Percentiles rank a stretch among this genome's conserved stretches.
Conservation (phyloP, 257 asterid genomes). For the Echium plantagineum region DNA sequence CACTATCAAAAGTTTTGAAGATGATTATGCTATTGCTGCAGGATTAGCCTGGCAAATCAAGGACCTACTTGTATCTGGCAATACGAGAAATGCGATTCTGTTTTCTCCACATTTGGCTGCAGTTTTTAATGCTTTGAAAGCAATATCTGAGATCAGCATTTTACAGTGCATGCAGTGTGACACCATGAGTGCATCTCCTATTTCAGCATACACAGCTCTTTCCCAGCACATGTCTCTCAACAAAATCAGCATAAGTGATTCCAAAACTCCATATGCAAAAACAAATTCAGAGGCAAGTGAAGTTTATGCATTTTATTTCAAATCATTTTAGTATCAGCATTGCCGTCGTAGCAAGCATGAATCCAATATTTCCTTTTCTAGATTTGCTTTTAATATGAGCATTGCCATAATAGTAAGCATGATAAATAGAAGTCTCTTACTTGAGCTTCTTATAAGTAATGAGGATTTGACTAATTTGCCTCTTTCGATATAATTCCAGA, state of each 20-base stretch:
- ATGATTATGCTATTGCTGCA: conserved; percentile 54
- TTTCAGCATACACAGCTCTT: conserved; percentile 65
- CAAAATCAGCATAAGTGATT: conserved; percentile 28
- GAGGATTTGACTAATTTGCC: conserved; percentile 8
- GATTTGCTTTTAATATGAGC: too few species aligned
- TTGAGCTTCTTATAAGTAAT: not conserved
- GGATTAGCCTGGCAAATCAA: conserved; percentile 94
- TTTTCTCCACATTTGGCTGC: conserved; percentile 33
- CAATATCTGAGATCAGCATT: conserved; percentile 67
- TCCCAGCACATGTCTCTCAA: conserved; percentile 56
- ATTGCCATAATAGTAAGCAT: not conserved
- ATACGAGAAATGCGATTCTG: conserved; percentile 45
- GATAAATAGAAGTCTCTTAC: too few species aligned
- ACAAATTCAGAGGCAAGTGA: conserved; percentile 48
- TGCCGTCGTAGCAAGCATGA: not conserved
- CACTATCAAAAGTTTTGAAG: conserved; percentile 21
- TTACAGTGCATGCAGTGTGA: conserved; percentile 48
- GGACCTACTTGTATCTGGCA: conserved; percentile 62
- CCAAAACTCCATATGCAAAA: conserved; percentile 7
- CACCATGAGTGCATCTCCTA: conserved; percentile 29
- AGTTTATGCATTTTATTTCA: not conserved
- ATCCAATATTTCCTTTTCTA: too few species aligned
- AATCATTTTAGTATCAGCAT: not conserved
- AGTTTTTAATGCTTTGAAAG: conserved; percentile 48
- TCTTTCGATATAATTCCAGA: conserved; percentile 27